phyloP scores from a whole-genome alignment of 768 basidiomycete species.

The Phanerodontia chrysosporium region DNA sequence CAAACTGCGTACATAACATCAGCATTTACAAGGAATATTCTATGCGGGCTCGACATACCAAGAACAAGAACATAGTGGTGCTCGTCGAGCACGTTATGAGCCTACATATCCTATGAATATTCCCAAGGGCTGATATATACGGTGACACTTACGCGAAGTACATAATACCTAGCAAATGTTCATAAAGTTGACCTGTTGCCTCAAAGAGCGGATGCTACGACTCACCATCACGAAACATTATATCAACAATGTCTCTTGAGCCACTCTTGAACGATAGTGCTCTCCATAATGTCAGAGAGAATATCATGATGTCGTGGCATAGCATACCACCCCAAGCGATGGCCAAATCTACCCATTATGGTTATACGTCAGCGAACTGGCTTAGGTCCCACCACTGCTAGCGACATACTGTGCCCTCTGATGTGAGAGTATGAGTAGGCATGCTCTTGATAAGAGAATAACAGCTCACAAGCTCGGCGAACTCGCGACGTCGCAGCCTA shows the following conservation, averaged over 20 bases:
- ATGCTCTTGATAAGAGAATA: neutral
- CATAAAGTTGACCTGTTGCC: neutral
- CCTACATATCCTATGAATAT: neutral
- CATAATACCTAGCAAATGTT: neutral
- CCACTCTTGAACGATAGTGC: neutral
- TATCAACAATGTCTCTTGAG: neutral
- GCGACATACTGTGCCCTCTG: neutral
- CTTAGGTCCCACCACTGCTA: too few species aligned
- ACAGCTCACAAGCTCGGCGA: neutral
- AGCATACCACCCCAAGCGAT: conserved; percentile 4
- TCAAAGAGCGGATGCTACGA: neutral
- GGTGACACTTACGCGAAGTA: conserved; percentile 4
- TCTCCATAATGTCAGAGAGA: conserved; percentile 6
- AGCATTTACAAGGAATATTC: neutral
- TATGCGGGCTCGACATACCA: neutral
- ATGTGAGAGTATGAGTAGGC: too few species aligned
- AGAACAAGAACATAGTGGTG: neutral
- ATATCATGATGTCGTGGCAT: conserved; percentile 6
- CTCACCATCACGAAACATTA: conserved; percentile 11
- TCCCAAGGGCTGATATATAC: neutral
- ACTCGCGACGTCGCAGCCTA: neutral
- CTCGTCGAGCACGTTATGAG: neutral
- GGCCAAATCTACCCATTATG: conserved; percentile 3
- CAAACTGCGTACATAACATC: neutral
- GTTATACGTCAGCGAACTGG: too few species aligned